phyloP scores from a whole-genome alignment of 805 yeast species.

The Metschnikowia lunata region DNA sequence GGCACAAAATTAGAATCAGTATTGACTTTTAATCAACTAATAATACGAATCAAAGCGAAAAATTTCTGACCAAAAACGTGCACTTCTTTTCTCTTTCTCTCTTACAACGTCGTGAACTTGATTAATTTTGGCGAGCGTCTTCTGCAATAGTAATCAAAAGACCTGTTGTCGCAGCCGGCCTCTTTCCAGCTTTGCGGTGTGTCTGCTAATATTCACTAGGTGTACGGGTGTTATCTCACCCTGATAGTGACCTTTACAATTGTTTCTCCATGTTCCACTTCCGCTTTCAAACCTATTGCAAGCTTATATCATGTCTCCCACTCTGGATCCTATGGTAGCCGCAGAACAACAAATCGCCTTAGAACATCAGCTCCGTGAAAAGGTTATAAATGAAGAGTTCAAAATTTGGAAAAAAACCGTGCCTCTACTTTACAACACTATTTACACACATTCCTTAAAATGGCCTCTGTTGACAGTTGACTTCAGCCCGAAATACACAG shows the following conservation, averaged over 20 bases:
- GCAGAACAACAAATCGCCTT: conserved; percentile 36
- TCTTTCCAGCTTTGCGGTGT: too few relatives aligned
- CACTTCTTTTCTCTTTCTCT: too few relatives aligned
- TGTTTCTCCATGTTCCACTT: background rate
- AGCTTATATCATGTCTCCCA: conserved; percentile 3
- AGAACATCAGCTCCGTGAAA: conserved; percentile 54
- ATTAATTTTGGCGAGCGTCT: too few relatives aligned
- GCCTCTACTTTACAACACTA: conserved; percentile 69
- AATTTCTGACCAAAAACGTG: too few relatives aligned
- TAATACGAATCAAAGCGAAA: too few relatives aligned
- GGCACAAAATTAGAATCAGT: too few relatives aligned
- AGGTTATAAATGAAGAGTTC: conserved; percentile 70
- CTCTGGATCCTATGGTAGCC: conserved; percentile 11
- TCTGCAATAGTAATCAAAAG: too few relatives aligned
- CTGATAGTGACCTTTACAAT: conserved; percentile 1
- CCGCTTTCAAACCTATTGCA: too few relatives aligned
- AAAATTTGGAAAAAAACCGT: conserved; percentile 79
- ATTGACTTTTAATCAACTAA: too few relatives aligned
- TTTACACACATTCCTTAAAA: conserved; percentile 62
- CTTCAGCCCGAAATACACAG: conserved; percentile 52
- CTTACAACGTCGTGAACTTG: too few relatives aligned
- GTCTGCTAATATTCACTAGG: background rate
- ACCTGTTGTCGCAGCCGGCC: too few relatives aligned
- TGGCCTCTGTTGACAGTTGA: conserved; percentile 71
- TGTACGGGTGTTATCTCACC: conserved; percentile 6